Evolutionary conservation across 352 stramenopile genomes (phyloP).

Genomic region (Globisporangium middletonii): DNA sequence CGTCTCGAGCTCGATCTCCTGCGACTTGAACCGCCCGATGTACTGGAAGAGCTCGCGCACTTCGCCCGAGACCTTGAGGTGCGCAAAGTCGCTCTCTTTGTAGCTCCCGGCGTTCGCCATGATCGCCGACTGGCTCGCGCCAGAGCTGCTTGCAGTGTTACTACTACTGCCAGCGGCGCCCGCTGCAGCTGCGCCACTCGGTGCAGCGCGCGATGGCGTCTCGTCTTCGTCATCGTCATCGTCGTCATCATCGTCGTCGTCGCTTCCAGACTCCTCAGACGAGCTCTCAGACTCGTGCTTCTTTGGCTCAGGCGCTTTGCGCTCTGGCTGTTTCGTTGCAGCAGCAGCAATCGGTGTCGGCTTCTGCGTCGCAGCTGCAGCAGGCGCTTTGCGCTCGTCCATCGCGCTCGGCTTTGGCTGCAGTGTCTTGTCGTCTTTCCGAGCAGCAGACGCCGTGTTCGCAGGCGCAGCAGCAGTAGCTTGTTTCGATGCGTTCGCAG

Average conservation of each 20-base stretch:
- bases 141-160: slow-evolving; percentile 5
- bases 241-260: slow-evolving; percentile 63
- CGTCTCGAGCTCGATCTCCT: slow-evolving; percentile 94
- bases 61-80: slow-evolving; percentile 88
- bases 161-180: not conserved
- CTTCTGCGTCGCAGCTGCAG: slow-evolving; percentile 17
- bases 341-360: slow-evolving; percentile 12
- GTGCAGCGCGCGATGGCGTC: slow-evolving; percentile 17
- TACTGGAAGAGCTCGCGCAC: slow-evolving; percentile 92
- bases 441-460: not conserved
- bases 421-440: slow-evolving; percentile 21
- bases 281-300: slow-evolving; percentile 63
- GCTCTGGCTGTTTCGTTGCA: slow-evolving; percentile 30
- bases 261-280: slow-evolving; percentile 57
- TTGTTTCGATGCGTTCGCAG: slow-evolving; percentile 6
- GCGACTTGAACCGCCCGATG: slow-evolving; percentile 92
- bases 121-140: slow-evolving; percentile 39
- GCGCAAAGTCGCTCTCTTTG: slow-evolving; percentile 84
- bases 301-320: slow-evolving; percentile 38
- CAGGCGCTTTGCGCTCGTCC: slow-evolving; percentile 10
- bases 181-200: slow-evolving; percentile 6
- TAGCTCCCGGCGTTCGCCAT: slow-evolving; percentile 70
- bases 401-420: slow-evolving; percentile 11
- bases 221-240: slow-evolving; percentile 54
- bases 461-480: slow-evolving; percentile 1